Evolutionary conservation across 106 monocot genomes (phyloP).

Genomic region (Dendrobium huoshanense): DNA sequence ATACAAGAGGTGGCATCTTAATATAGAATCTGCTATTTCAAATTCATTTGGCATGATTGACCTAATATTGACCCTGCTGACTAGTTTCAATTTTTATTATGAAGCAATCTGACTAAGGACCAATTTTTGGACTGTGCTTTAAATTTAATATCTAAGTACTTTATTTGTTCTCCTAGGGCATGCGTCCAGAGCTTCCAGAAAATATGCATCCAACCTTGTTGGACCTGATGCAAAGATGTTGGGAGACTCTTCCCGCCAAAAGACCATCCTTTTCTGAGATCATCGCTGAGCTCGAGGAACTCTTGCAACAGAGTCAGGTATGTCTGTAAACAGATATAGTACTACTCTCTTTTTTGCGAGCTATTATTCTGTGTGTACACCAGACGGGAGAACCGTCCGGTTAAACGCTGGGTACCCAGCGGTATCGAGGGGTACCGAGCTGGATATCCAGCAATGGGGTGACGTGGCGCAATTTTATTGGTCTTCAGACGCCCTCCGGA

Average conservation of each 20-base stretch:
- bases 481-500: too few relatives aligned
- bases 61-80: background rate
- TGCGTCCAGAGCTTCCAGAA: slow-evolving; percentile 60
- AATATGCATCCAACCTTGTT: slow-evolving; percentile 55
- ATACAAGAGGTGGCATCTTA: background rate
- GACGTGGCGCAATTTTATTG: too few relatives aligned
- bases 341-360: background rate
- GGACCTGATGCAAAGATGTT: slow-evolving; percentile 81
- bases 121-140: background rate
- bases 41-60: background rate
- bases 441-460: too few relatives aligned
- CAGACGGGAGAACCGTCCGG: too few relatives aligned
- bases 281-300: slow-evolving; percentile 61
- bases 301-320: slow-evolving; percentile 20
- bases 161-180: slow-evolving; percentile 29
- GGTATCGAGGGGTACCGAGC: too few relatives aligned
- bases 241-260: slow-evolving; percentile 54
- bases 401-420: too few relatives aligned
- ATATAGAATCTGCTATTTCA: background rate
- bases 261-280: slow-evolving; percentile 78
- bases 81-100: background rate
- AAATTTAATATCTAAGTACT: background rate
- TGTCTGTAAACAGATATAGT: background rate
- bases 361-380: background rate
- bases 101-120: background rate